Percentiles rank a stretch among this genome's conserved stretches.
Conservation (phyloP, 164 flowering plant genomes). For the Dillenia turbinata region DNA sequence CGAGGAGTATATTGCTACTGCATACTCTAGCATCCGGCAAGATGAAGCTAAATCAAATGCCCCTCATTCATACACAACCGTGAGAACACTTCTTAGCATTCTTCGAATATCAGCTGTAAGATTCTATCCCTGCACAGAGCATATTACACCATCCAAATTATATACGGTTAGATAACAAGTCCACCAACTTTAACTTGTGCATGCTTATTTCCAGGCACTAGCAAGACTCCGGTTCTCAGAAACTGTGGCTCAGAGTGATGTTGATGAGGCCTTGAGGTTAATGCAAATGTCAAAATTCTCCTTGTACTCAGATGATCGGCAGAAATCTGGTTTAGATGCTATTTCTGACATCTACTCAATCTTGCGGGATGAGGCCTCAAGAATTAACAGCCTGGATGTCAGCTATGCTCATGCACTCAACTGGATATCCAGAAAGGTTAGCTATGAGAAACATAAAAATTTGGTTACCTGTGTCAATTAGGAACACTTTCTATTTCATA, state of each 20-base stretch:
- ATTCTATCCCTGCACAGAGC: not conserved
- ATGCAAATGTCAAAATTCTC: constrained; percentile 99
- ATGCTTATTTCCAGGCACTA: constrained; percentile 55
- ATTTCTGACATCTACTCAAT: constrained; percentile 96
- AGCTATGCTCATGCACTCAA: constrained; percentile 93
- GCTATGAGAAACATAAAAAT: constrained; percentile 5
- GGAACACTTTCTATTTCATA: not conserved
- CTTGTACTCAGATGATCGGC: constrained; percentile 89
- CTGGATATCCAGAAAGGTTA: constrained; percentile 96
- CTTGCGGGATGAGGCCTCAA: constrained; percentile 92
- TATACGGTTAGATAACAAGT: too few relatives aligned
- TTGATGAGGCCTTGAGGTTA: constrained; percentile 93
- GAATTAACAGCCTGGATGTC: constrained; percentile 63
- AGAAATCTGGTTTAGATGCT: constrained; percentile 91
- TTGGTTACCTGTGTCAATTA: too few relatives aligned
- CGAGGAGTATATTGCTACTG: constrained; percentile 93
- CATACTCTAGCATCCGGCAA: constrained; percentile 88
- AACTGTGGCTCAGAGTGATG: constrained; percentile 93
- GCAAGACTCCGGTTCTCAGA: constrained; percentile 97
- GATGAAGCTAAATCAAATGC: constrained; percentile 89
- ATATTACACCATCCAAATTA: too few relatives aligned
- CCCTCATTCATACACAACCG: constrained; percentile 95
- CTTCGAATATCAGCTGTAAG: constrained; percentile 94
- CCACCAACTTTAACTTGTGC: not conserved
- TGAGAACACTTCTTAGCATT: constrained; percentile 94